A percentile compares a stretch with the other conserved stretches of the same genome.
Conservation (phyloP, 2,329 filamentous ascomycete species). For the Fusarium albosuccineum region DNA sequence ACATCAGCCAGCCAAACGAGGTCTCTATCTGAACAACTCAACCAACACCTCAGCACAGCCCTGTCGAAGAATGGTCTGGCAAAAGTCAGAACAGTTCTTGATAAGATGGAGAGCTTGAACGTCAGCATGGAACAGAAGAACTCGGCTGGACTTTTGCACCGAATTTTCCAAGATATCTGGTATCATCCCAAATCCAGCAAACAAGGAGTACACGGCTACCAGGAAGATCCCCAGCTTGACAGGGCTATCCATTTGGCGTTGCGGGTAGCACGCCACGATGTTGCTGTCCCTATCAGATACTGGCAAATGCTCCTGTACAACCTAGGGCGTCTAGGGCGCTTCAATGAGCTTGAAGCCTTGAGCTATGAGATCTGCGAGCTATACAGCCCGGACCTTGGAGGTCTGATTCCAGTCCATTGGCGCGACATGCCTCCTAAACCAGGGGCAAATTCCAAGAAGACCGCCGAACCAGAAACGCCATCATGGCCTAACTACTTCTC, state of each 20-base stretch:
- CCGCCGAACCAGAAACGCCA: not conserved
- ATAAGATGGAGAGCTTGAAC: constrained; percentile 50
- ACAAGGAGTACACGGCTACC: constrained; percentile 25
- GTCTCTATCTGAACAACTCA: constrained; percentile 43
- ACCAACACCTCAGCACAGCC: constrained; percentile 28
- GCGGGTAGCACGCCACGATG: constrained; percentile 47
- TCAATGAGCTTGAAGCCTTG: constrained; percentile 61
- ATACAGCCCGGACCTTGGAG: constrained; percentile 49
- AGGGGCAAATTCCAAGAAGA: not conserved
- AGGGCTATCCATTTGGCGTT: constrained; percentile 49
- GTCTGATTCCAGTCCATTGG: constrained; percentile 59
- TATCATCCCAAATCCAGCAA: constrained; percentile 43
- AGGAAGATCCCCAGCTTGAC: constrained; percentile 45
- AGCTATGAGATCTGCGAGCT: constrained; percentile 58
- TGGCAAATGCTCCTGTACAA: constrained; percentile 61
- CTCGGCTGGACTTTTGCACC: constrained; percentile 44
- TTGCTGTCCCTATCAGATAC: constrained; percentile 52
- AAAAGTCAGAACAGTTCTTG: constrained; percentile 46
- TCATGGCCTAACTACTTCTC: constrained; percentile 23
- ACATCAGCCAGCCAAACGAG: constrained; percentile 27
- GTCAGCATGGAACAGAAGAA: constrained; percentile 47
- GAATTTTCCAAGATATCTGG: constrained; percentile 46
- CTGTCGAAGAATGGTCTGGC: constrained; percentile 30
- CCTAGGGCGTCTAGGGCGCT: constrained; percentile 58
- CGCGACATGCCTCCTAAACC: constrained; percentile 55